phyloP scores from a whole-genome alignment of 768 basidiomycete genomes.

The Rubroboletus pulcherrimus region DNA sequence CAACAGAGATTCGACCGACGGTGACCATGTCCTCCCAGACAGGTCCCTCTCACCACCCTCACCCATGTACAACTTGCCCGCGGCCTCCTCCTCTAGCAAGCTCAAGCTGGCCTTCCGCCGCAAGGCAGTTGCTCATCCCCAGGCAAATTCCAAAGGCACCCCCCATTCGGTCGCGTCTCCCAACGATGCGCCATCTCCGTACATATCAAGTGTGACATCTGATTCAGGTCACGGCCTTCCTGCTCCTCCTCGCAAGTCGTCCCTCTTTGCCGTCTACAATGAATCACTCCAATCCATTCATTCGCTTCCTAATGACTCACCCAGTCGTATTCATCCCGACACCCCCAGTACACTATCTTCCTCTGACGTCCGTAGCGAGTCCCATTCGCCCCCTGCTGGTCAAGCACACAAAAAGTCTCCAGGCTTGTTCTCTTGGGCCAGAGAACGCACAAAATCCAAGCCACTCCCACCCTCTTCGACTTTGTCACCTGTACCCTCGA shows the following conservation, averaged over 20 bases:
- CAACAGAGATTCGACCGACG: constrained; percentile 27
- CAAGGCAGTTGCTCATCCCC: constrained; percentile 23
- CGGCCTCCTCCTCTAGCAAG: constrained; percentile 39
- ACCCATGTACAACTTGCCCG: constrained; percentile 22
- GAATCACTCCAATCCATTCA: constrained; percentile 51
- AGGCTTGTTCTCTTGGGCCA: constrained; percentile 34
- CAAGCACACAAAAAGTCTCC: constrained; percentile 33
- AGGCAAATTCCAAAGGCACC: constrained; percentile 3
- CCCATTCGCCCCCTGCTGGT: constrained; percentile 15
- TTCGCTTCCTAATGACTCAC: constrained; percentile 52
- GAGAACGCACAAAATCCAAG: constrained; percentile 37
- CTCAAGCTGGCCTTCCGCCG: constrained; percentile 44
- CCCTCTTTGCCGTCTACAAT: constrained; percentile 58
- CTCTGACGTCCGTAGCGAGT: constrained; percentile 7
- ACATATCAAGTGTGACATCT: constrained; percentile 38
- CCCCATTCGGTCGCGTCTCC: constrained; percentile 12
- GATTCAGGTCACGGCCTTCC: constrained; percentile 43
- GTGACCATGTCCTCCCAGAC: constrained; percentile 30
- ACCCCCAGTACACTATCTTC: constrained; percentile 18
- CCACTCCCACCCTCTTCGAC: constrained; percentile 30
- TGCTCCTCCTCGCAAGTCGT: constrained; percentile 61
- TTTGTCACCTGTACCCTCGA: constrained; percentile 28
- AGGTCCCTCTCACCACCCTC: constrained; percentile 7
- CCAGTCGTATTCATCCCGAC: constrained; percentile 16
- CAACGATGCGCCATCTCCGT: constrained; percentile 27